phyloP scores from a whole-genome alignment of 2,329 filamentous ascomycete genomes.

The Trichoderma sp. region DNA sequence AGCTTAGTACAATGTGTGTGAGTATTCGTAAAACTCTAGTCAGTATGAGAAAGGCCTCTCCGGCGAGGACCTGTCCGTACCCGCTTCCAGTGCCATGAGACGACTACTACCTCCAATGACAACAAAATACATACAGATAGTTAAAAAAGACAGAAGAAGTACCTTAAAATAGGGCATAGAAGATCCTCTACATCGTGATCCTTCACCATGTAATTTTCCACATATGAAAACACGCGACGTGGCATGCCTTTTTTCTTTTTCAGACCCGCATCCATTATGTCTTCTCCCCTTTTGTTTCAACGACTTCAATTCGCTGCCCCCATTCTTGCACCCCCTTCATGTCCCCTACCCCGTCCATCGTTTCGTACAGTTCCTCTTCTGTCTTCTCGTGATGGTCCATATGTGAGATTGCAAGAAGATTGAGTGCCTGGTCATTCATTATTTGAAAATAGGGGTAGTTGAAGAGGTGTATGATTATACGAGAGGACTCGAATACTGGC shows the following conservation, averaged over 20 bases:
- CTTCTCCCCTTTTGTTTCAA: slow-evolving; percentile 11
- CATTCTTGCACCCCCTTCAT: not conserved
- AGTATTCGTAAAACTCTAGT: slow-evolving; percentile 20
- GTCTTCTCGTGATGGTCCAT: slow-evolving; percentile 1
- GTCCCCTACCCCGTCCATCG: not conserved
- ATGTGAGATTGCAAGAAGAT: slow-evolving; percentile 1
- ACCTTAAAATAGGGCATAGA: not conserved
- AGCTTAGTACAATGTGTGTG: too few relatives aligned
- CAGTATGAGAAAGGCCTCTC: slow-evolving; percentile 5
- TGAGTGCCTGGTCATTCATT: slow-evolving; percentile 6
- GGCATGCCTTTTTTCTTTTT: not conserved
- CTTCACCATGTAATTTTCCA: not conserved
- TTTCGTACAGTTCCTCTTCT: not conserved
- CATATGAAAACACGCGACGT: not conserved
- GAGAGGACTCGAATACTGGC: not conserved
- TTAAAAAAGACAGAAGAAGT: not conserved
- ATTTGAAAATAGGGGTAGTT: slow-evolving; percentile 9
- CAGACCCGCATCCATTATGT: slow-evolving; percentile 8
- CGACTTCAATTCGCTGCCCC: too few relatives aligned
- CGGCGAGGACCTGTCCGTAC: not conserved
- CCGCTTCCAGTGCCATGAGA: slow-evolving; percentile 4
- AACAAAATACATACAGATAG: slow-evolving; percentile 17
- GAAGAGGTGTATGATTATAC: slow-evolving; percentile 11
- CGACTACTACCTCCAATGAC: slow-evolving; percentile 11
- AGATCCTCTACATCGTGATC: slow-evolving; percentile 18